Base-by-base conservation (phyloP, 345 rosid genomes). In the Xanthoceras sorbifolium region DNA sequence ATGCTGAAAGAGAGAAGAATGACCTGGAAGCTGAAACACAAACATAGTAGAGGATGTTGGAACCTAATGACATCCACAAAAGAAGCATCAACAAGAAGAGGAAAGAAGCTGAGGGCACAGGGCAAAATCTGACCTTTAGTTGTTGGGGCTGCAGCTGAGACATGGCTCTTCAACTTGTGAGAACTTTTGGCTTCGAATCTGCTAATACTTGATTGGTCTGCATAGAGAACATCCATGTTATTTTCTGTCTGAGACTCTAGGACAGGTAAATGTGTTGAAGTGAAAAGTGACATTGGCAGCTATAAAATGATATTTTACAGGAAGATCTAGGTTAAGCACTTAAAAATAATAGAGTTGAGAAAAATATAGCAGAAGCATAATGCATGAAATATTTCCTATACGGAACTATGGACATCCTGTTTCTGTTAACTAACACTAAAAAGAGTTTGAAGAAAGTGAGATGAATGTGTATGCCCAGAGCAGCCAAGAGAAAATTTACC, bases 1-100 rank as follows among this genome's bases (percentile, higher is more conserved):
- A 90, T 60, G 92, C 92, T 65, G 94, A 88, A 74, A 90, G 92
- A 61, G 91, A 90, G 85, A 90, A 90, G 88, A 90, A 90, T 34
- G 94, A 90, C 87, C 90, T 85, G 28, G 92, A 48, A 38, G 82
- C 94, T 88, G 88, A 69, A 79, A 81, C 63, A 78, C 67, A 73
- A 44, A 63, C 28, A 63, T 17, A 23, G 71, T 23, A 64, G 11
- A 59, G 61, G 63, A 34, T 7, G 25, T 68, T 64, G 38, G 40
- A 76, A 71, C 38, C 38, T 22, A 64, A 38, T 62, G 15, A 55
- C 25, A 76, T 61, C 32, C 18, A 3, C 61, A 74, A 52, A 54
- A 77, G 60, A 76, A 18, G 61, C 68, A 68, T 28, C 14, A 23
- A n/a, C 7, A 2, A 6, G 38, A 64, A 55, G 54, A 67, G 1